Evolutionary conservation across 2,329 filamentous ascomycete genomes (phyloP).

Genomic region (Rosellinia necatrix): DNA sequence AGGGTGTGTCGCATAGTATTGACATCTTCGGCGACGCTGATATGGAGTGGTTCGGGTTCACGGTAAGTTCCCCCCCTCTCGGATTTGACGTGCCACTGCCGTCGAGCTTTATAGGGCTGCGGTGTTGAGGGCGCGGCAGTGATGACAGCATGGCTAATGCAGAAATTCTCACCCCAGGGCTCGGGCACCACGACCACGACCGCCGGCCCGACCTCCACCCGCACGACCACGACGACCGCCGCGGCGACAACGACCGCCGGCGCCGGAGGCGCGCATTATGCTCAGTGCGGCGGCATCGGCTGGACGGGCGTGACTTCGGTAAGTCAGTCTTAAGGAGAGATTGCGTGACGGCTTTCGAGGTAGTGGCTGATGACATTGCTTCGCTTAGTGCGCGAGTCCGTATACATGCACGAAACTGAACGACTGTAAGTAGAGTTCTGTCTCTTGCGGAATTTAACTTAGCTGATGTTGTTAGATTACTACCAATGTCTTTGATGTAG

Average conservation of each 20-base stretch:
- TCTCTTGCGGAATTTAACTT: too few relatives aligned
- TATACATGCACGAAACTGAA: conserved; percentile 19
- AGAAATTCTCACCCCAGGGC: conserved; percentile 3
- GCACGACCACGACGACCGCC: conserved; percentile 6
- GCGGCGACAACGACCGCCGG: conserved; percentile 14
- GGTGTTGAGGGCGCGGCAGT: neutral
- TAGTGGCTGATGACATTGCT: conserved; percentile 3
- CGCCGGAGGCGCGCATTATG: conserved; percentile 7
- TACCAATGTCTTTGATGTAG: conserved; percentile 22
- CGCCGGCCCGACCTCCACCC: conserved; percentile 5
- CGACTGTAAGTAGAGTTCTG: conserved; percentile 20
- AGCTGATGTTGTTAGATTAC: conserved; percentile 18
- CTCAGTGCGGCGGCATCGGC: conserved; percentile 22
- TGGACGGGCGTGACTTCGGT: conserved; percentile 21
- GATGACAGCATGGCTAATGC: neutral
- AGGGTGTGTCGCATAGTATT: conserved; percentile 30
- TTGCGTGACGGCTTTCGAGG: too few relatives aligned
- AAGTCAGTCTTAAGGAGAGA: neutral
- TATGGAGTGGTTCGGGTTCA: conserved; percentile 33
- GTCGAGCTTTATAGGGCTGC: neutral
- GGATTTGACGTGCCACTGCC: too few relatives aligned
- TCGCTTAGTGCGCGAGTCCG: conserved; percentile 23
- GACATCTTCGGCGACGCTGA: conserved; percentile 31
- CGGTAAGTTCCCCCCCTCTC: conserved; percentile 6
- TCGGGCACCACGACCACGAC: conserved; percentile 20